phyloP scores from a whole-genome alignment of 179 eudicot species.

The Beta corolliflora region DNA sequence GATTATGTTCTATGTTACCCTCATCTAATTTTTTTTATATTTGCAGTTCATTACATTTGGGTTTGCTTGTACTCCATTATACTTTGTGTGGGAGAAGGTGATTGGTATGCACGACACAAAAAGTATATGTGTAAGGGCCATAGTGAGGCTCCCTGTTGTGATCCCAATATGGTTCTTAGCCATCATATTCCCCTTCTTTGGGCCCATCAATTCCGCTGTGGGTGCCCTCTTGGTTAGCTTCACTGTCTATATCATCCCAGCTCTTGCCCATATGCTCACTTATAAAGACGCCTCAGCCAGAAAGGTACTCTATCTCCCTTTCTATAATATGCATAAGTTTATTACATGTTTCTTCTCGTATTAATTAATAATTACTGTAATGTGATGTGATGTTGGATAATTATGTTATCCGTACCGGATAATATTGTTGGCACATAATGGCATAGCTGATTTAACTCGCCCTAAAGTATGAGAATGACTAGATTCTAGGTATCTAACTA shows the following conservation, averaged over 20 bases:
- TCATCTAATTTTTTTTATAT: background rate
- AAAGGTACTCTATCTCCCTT: slow-evolving; percentile 45
- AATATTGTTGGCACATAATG: no score
- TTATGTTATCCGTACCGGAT: no score
- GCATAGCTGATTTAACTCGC: no score
- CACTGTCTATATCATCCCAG: slow-evolving; percentile 90
- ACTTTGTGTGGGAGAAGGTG: slow-evolving; percentile 95
- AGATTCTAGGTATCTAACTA: no score
- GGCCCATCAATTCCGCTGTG: slow-evolving; percentile 86
- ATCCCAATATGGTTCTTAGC: slow-evolving; percentile 95
- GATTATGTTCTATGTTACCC: background rate
- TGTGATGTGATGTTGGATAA: no score
- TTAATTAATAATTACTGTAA: no score
- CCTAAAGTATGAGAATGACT: no score
- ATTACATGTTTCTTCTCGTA: background rate
- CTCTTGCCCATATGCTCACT: slow-evolving; percentile 90
- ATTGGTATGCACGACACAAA: slow-evolving; percentile 87
- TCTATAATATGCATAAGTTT: background rate
- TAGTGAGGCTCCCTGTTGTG: slow-evolving; percentile 88
- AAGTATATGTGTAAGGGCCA: slow-evolving; percentile 75
- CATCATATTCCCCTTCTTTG: slow-evolving; percentile 87
- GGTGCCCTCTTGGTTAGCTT: slow-evolving; percentile 89
- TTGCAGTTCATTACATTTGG: slow-evolving; percentile 90
- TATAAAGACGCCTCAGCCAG: slow-evolving; percentile 78
- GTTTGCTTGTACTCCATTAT: slow-evolving; percentile 83